Conservation (phyloP, 2,329 filamentous ascomycete genomes). For the Claviceps arundinis region DNA sequence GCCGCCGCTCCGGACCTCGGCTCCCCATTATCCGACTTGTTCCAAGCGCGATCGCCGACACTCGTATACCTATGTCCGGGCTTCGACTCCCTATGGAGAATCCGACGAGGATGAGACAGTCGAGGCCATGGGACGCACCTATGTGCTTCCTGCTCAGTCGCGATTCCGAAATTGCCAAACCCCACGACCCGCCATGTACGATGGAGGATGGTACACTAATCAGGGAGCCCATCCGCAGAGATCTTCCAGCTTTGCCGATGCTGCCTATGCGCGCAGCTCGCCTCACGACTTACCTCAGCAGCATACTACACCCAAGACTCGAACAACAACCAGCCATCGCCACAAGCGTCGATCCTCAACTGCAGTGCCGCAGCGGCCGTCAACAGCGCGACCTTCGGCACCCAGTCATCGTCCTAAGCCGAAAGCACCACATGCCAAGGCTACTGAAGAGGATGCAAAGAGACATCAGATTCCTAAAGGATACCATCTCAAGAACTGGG, state of each 20-base stretch:
- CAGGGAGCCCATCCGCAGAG: conserved; percentile 42
- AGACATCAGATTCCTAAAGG: conserved; percentile 69
- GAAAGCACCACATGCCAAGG: conserved; percentile 27
- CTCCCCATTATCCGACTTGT: conserved; percentile 18
- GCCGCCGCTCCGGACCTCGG: conserved; percentile 27
- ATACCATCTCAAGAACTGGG: conserved; percentile 97
- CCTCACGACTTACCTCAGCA: conserved; percentile 31
- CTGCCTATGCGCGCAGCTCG: conserved; percentile 21
- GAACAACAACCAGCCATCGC: conserved; percentile 28
- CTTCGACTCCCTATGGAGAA: conserved; percentile 45
- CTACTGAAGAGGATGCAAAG: conserved; percentile 46
- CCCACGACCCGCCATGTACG: conserved; percentile 26
- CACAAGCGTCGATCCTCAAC: conserved; percentile 36
- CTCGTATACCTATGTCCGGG: conserved; percentile 46
- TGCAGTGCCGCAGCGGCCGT: conserved; percentile 35
- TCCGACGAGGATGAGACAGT: conserved; percentile 51
- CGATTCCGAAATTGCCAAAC: conserved; percentile 22
- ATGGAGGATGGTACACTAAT: conserved; percentile 46
- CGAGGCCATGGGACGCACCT: conserved; percentile 38
- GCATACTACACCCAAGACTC: conserved; percentile 13
- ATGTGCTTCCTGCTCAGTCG: conserved; percentile 37
- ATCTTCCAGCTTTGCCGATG: conserved; percentile 22
- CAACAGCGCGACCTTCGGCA: conserved; percentile 34
- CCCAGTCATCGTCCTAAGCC: conserved; percentile 16
- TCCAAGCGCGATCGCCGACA: conserved; percentile 39